Evolutionary conservation across 768 basidiomycete species (phyloP).

Genomic region (Trametes punicea): DNA sequence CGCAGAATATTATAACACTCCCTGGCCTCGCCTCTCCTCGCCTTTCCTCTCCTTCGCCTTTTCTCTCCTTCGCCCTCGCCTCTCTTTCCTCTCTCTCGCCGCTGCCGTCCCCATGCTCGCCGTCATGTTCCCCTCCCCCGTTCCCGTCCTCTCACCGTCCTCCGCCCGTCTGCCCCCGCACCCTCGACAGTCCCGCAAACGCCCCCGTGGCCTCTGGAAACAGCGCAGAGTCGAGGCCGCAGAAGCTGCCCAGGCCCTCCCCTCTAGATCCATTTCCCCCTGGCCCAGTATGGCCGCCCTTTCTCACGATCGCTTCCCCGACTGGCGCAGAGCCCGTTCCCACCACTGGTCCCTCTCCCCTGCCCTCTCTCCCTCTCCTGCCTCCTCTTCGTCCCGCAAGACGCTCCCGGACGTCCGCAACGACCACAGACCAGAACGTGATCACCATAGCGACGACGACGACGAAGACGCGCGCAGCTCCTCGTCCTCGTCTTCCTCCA

Average conservation of each 20-base stretch:
- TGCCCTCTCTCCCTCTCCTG: background rate
- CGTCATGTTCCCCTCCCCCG: conserved; percentile 6
- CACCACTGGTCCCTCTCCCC: background rate
- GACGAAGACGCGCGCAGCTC: conserved; percentile 22
- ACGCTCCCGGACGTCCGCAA: conserved; percentile 7
- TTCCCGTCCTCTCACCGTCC: background rate
- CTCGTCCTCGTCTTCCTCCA: conserved; percentile 21
- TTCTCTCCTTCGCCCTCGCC: background rate
- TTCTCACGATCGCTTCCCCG: conserved; percentile 19
- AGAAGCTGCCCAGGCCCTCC: background rate
- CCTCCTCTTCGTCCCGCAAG: background rate
- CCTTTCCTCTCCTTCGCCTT: background rate
- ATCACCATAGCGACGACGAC: conserved; percentile 1
- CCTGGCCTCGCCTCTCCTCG: too few species aligned
- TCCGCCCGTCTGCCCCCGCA: background rate
- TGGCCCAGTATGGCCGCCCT: conserved; percentile 9
- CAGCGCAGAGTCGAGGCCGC: conserved; percentile 18
- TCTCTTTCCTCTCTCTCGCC: background rate
- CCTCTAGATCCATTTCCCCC: background rate
- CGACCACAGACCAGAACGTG: background rate
- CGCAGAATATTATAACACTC: conserved; percentile 9
- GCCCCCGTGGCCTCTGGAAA: conserved; percentile 30
- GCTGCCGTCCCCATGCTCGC: conserved; percentile 1
- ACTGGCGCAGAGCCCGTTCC: conserved; percentile 13
- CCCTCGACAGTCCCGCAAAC: conserved; percentile 20